Percentiles rank a stretch among this genome's conserved stretches.
Conservation (phyloP, 306 rosid genomes). For the Trifolium pratense region DNA sequence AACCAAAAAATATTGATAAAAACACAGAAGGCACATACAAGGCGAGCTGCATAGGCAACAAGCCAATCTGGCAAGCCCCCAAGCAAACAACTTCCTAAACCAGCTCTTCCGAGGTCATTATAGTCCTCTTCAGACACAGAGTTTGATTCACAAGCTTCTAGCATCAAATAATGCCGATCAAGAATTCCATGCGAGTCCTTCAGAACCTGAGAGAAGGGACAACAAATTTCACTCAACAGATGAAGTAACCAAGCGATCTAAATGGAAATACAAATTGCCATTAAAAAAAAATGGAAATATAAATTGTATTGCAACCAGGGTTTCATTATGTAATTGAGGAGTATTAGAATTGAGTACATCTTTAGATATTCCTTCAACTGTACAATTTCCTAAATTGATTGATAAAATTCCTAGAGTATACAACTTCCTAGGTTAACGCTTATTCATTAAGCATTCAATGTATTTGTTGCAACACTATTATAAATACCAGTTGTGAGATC, state of each 20-base stretch:
- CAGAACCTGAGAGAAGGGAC: slow-evolving; percentile 64
- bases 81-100: slow-evolving; percentile 95
- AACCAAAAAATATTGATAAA: slow-evolving; percentile 21
- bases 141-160: slow-evolving; percentile 91
- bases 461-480: no score
- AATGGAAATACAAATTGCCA: slow-evolving; percentile 14
- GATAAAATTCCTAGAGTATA: no score
- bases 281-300: slow-evolving; percentile 19
- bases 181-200: slow-evolving; percentile 93
- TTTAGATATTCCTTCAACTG: no score
- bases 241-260: slow-evolving; percentile 9
- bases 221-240: slow-evolving; percentile 42
- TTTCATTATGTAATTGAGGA: background rate
- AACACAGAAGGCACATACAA: slow-evolving; percentile 60
- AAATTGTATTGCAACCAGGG: slow-evolving; percentile 17
- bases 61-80: slow-evolving; percentile 99
- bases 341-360: no score
- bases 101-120: slow-evolving; percentile 91
- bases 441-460: no score
- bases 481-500: no score
- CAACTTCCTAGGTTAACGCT: no score
- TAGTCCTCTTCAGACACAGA: slow-evolving; percentile 86
- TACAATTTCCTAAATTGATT: no score
- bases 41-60: slow-evolving; percentile 94
- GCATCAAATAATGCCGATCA: slow-evolving; percentile 81